These are phyloP conservation scores for Taxillus chinensis DNA, from an alignment of 164 flowering plant genomes.

Conservation along the genomic window DNA sequence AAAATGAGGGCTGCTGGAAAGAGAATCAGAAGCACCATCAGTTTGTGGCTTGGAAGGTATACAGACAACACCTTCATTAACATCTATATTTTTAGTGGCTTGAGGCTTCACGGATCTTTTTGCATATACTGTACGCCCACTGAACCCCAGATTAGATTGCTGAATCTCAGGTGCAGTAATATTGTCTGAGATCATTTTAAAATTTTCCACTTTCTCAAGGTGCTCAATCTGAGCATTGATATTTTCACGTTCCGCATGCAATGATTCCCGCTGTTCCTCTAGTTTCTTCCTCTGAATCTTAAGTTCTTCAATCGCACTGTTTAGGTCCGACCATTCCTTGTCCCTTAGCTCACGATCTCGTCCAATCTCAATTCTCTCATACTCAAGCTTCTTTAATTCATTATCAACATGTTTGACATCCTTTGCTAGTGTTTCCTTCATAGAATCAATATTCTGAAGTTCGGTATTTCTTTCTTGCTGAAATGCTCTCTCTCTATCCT, in stretches of 20 bases:
- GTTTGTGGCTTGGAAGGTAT: slow-evolving; percentile 17
- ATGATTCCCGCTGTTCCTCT: slow-evolving; percentile 64
- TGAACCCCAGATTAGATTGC: slow-evolving; percentile 15
- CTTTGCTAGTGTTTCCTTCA: slow-evolving; percentile 47
- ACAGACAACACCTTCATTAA: slow-evolving; percentile 12
- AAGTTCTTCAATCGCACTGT: slow-evolving; percentile 68
- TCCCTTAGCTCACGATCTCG: slow-evolving; percentile 66
- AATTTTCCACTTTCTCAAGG: slow-evolving; percentile 46
- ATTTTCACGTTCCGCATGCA: slow-evolving; percentile 69
- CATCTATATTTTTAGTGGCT: slow-evolving; percentile 1
- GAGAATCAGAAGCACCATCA: slow-evolving; percentile 15
- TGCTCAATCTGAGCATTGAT: slow-evolving; percentile 48
- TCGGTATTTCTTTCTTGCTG: slow-evolving; percentile 65
- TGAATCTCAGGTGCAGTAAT: slow-evolving; percentile 26
- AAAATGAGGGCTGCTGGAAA: slow-evolving; percentile 36
- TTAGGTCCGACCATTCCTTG: slow-evolving; percentile 68
- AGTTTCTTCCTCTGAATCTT: slow-evolving; percentile 66
- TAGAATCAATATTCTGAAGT: slow-evolving; percentile 39
- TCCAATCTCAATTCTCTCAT: slow-evolving; percentile 58
- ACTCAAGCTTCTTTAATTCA: slow-evolving; percentile 67
- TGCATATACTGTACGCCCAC: slow-evolving; percentile 15
- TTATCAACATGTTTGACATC: slow-evolving; percentile 53
- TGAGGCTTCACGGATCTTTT: slow-evolving; percentile 19
- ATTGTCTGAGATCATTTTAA: slow-evolving; percentile 43
- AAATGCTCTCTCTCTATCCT: slow-evolving; percentile 58